phyloP scores from a whole-genome alignment of 1,139 yeast species.

The Candida pseudoviswanathii region DNA sequence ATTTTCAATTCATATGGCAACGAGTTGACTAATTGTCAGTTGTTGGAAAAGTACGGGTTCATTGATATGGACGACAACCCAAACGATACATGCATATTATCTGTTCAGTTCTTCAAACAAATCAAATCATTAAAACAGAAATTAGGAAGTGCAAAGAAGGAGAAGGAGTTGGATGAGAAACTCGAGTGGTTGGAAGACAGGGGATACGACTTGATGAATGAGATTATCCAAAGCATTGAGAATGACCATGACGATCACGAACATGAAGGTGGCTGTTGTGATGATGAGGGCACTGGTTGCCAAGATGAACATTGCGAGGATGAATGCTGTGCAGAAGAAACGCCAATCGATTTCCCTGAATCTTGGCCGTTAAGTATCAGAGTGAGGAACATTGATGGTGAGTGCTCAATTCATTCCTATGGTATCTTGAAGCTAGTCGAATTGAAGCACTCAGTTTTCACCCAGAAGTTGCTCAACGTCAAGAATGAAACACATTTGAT shows the following conservation, averaged over 20 bases:
- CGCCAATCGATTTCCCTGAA: conserved; percentile 25
- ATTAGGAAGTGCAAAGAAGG: conserved; percentile 23
- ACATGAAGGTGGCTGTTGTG: conserved; percentile 14
- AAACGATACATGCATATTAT: conserved; percentile 59
- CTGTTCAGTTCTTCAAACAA: conserved; percentile 50
- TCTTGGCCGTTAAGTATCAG: conserved; percentile 33
- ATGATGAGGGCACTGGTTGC: neutral
- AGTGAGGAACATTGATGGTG: conserved; percentile 24
- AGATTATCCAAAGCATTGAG: conserved; percentile 22
- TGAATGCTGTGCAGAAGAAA: conserved; percentile 16
- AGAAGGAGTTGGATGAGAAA: conserved; percentile 41
- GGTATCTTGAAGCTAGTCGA: conserved; percentile 27
- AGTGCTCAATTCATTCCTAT: conserved; percentile 27
- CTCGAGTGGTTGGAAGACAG: conserved; percentile 64
- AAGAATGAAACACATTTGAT: conserved; percentile 12
- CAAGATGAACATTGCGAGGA: conserved; percentile 13
- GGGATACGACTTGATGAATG: conserved; percentile 51
- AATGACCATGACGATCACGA: conserved; percentile 20
- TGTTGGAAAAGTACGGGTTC: conserved; percentile 78
- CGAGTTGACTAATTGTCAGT: conserved; percentile 58
- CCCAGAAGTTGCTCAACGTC: conserved; percentile 15
- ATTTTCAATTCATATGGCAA: conserved; percentile 81
- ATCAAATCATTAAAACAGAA: conserved; percentile 32
- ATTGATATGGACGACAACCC: conserved; percentile 49
- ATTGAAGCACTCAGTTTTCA: conserved; percentile 29